Percentiles rank a stretch among this genome's conserved stretches.
Evolutionary conservation across 768 basidiomycete genomes (phyloP).

Genomic region (Amylocystis lapponica): DNA sequence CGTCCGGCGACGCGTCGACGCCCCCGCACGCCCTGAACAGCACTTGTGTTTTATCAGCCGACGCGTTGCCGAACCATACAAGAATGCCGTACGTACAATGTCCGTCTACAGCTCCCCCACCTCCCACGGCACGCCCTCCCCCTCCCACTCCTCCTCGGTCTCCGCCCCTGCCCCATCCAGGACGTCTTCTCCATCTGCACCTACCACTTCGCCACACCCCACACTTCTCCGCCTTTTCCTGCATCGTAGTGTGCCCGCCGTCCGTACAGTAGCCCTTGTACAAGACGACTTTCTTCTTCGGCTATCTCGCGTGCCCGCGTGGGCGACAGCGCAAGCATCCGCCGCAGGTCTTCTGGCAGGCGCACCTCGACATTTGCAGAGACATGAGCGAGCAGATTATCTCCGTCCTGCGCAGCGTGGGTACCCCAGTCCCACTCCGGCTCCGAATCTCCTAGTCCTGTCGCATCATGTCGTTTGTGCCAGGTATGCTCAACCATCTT

Average conservation of each 20-base stretch:
- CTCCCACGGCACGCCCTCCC: constrained; percentile 80
- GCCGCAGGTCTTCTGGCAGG: constrained; percentile 61
- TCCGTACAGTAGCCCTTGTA: constrained; percentile 58
- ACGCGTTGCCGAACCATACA: too few species aligned
- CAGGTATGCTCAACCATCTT: constrained; percentile 24
- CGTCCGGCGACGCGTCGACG: too few species aligned
- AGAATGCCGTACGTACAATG: constrained; percentile 2
- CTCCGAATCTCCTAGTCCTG: constrained; percentile 5
- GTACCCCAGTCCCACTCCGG: constrained; percentile 16
- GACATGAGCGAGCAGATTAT: constrained; percentile 20
- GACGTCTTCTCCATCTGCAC: constrained; percentile 18
- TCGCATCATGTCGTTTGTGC: constrained; percentile 10
- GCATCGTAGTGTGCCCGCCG: constrained; percentile 51
- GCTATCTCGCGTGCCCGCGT: constrained; percentile 22
- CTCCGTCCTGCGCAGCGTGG: constrained; percentile 6
- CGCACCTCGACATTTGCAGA: constrained; percentile 45
- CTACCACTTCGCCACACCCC: constrained; percentile 67
- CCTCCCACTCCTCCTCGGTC: constrained; percentile 55
- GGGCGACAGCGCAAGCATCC: constrained; percentile 57
- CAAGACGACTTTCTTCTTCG: constrained; percentile 42
- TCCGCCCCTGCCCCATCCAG: constrained; percentile 30
- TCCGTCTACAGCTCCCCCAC: constrained; percentile 59
- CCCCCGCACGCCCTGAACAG: too few species aligned
- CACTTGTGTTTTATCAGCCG: too few species aligned
- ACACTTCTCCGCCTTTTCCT: constrained; percentile 65